Percentiles rank a stretch among this genome's conserved stretches.
phyloP scores from a whole-genome alignment of 148 eudicot species.

The Vaccinium darrowii region DNA sequence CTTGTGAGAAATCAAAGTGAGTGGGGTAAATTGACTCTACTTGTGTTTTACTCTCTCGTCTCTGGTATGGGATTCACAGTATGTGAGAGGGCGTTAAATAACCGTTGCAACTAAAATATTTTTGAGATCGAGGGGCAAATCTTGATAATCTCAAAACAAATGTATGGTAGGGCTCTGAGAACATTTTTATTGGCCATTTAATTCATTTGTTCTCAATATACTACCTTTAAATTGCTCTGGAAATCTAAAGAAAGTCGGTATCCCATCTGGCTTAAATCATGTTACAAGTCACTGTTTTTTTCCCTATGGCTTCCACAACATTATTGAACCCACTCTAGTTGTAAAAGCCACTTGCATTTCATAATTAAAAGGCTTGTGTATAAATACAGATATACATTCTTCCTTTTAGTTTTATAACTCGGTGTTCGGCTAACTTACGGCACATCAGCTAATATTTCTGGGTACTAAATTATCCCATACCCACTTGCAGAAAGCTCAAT shows the following conservation, averaged over 20 bases:
- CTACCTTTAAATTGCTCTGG: not conserved
- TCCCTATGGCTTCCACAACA: not conserved
- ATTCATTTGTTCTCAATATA: not conserved
- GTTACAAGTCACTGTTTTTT: not conserved
- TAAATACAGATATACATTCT: not conserved
- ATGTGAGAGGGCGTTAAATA: too few relatives aligned
- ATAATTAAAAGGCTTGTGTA: not conserved
- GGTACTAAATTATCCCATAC: too few relatives aligned
- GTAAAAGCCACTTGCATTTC: not conserved
- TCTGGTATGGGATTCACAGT: too few relatives aligned
- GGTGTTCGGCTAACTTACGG: too few relatives aligned
- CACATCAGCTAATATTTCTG: too few relatives aligned
- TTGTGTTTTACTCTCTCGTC: too few relatives aligned
- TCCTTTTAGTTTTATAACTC: too few relatives aligned
- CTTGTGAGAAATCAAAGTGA: too few relatives aligned
- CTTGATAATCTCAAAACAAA: not conserved
- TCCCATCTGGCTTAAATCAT: conserved; percentile 1
- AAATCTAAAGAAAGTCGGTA: not conserved
- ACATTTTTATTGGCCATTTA: not conserved
- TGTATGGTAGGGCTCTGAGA: too few relatives aligned
- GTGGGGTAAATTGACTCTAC: too few relatives aligned
- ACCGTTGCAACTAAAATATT: too few relatives aligned
- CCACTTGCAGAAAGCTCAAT: too few relatives aligned
- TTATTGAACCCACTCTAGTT: not conserved
- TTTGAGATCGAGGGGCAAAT: not conserved